Evolutionary conservation across 2,329 filamentous ascomycete species (phyloP), one percentile per base, ranked within the genome.

Genomic region (Botrytis galanthina): DNA sequence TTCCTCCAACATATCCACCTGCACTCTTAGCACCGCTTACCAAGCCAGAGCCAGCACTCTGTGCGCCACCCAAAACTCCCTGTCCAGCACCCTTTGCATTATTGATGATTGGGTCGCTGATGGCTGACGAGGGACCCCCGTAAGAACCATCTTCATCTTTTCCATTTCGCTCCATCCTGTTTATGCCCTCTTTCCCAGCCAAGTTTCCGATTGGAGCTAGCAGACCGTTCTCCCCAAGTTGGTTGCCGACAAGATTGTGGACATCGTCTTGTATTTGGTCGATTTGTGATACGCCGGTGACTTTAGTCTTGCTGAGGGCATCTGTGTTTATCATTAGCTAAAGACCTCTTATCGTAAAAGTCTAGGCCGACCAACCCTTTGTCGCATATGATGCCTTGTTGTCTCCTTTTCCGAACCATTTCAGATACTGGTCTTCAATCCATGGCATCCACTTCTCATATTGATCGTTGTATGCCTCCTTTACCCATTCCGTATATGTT

Each of bases 391-490:
- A 91, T 8, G 90, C 88, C 83, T 94, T 93, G 86, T 94, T 94
- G 80, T 93, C 91, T 75, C 90, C 91, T 78, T 90, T 92, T 12
- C 76, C 75, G 82, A 93, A 93, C 85, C 88, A 93, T 70, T 86
- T 85, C 42, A 94, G 86, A 81, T 92, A 93, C 74, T 89, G 82
- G 81, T 94, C 92, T 82, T 94, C 91, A 73, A 93, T 84, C 91
- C 92, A 93, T 1, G 92, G 92, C 80, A 93, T 87, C 92, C 92
- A 94, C 78, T 83, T 86, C 80, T 93, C 91, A 82, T 93, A 93
- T 81, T 93, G 89, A 72, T 87, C 83, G 83, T 92, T 90, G 85
- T 93, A 93, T 69, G 87, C 89, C 73, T 89, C 82, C 80, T 86
- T 72, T 20, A 86, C 81, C 86, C 87, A 90, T 78, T 91, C 88